These are phyloP conservation scores for Globisporangium paddicum DNA, from an alignment of 352 stramenopile genomes.

Conservation along the genomic window DNA sequence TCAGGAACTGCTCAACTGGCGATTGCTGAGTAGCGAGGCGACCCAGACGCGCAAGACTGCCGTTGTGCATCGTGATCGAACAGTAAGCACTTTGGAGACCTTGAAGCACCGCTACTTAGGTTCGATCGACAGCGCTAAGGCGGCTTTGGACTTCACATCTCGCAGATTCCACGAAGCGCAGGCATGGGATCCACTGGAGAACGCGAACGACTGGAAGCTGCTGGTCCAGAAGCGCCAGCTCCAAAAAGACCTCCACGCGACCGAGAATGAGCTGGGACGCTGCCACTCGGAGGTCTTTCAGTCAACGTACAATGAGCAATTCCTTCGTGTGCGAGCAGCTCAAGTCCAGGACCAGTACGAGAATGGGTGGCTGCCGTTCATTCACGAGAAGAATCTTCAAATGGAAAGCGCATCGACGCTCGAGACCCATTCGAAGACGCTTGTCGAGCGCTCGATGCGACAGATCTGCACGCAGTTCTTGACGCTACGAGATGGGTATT, in stretches of 20 bases:
- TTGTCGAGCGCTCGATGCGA: constrained; percentile 27
- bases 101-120: constrained; percentile 17
- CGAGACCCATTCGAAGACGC: constrained; percentile 21
- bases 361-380: constrained; percentile 19
- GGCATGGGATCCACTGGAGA: constrained; percentile 76
- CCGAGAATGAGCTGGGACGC: constrained; percentile 30
- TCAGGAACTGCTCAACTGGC: constrained; percentile 32
- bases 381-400: constrained; percentile 13
- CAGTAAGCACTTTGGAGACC: constrained; percentile 14
- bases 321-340: constrained; percentile 22
- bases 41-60: constrained; percentile 33
- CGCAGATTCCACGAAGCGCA: constrained; percentile 53
- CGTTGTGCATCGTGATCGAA: constrained; percentile 21
- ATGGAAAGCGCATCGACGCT: constrained; percentile 26
- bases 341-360: constrained; percentile 35
- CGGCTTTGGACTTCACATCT: constrained; percentile 49
- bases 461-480: constrained; percentile 35
- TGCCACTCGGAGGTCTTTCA: constrained; percentile 58
- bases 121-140: constrained; percentile 31
- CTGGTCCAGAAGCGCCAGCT: constrained; percentile 61
- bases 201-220: constrained; percentile 71
- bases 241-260: constrained; percentile 30
- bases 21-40: constrained; percentile 29
- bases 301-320: constrained; percentile 54
- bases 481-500: constrained; percentile 37